phyloP scores from a whole-genome alignment of 768 basidiomycete species.

The Lentinula lateritia region DNA sequence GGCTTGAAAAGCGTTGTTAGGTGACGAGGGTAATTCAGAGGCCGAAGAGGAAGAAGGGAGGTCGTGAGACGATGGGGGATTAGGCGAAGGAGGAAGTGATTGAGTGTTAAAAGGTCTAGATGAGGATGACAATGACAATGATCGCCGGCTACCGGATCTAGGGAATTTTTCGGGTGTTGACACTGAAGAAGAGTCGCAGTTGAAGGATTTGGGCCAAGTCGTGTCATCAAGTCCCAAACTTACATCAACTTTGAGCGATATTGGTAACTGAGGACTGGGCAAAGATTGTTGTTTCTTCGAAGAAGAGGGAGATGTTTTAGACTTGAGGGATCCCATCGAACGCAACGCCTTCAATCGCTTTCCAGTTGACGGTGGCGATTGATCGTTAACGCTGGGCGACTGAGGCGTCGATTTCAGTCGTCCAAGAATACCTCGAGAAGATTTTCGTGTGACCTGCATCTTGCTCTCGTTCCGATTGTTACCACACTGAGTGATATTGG shows the following conservation, averaged over 20 bases:
- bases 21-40: neutral
- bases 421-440: conserved; percentile 64
- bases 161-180: conserved; percentile 33
- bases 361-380: conserved; percentile 28
- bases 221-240: conserved; percentile 53
- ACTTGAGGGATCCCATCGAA: conserved; percentile 77
- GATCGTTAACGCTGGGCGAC: conserved; percentile 28
- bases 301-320: conserved; percentile 33
- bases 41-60: conserved; percentile 14
- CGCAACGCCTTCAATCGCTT: conserved; percentile 69
- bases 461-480: conserved; percentile 29
- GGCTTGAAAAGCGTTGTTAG: conserved; percentile 46
- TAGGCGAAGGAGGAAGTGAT: conserved; percentile 46
- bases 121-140: conserved; percentile 64
- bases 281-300: conserved; percentile 21
- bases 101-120: conserved; percentile 22
- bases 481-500: conserved; percentile 12
- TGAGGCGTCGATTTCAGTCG: conserved; percentile 50
- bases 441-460: conserved; percentile 41
- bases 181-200: neutral
- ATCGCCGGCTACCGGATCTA: conserved; percentile 57
- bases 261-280: conserved; percentile 49
- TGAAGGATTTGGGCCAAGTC: conserved; percentile 38
- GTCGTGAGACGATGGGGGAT: conserved; percentile 33
- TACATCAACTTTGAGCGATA: conserved; percentile 47